These are phyloP conservation scores for Arachis monticola DNA, from an alignment of 331 rosid genomes.

Conservation along the genomic window DNA sequence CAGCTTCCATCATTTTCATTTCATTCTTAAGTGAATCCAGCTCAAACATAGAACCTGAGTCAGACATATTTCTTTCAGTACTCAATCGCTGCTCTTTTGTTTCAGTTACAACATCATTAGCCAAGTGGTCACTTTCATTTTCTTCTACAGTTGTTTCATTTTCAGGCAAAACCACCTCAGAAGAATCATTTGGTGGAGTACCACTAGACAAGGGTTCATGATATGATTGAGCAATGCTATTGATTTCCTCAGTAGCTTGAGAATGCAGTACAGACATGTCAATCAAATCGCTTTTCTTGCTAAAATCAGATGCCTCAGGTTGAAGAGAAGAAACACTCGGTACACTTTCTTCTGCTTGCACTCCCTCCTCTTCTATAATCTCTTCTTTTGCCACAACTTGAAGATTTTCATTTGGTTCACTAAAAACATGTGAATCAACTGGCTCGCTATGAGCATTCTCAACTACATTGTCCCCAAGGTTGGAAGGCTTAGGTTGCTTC, in stretches of 20 bases:
- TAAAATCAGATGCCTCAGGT: slow-evolving; percentile 47
- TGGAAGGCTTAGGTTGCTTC: slow-evolving; percentile 43
- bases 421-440: slow-evolving; percentile 41
- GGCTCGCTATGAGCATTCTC: slow-evolving; percentile 45
- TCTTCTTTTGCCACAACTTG: slow-evolving; percentile 53
- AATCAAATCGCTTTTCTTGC: slow-evolving; percentile 45
- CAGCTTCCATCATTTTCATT: slow-evolving; percentile 77
- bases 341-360: slow-evolving; percentile 53
- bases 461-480: slow-evolving; percentile 49
- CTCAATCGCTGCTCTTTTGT: slow-evolving; percentile 49
- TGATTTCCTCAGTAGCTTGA: slow-evolving; percentile 50
- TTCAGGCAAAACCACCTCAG: slow-evolving; percentile 43
- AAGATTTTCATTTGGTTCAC: slow-evolving; percentile 51
- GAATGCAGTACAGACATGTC: slow-evolving; percentile 49
- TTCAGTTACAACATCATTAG: slow-evolving; percentile 50
- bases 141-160: slow-evolving; percentile 41
- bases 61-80: slow-evolving; percentile 49
- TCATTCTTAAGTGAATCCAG: slow-evolving; percentile 55
- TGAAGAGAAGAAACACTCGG: slow-evolving; percentile 47
- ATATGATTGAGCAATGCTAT: slow-evolving; percentile 42
- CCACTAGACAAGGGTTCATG: slow-evolving; percentile 43
- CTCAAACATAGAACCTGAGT: slow-evolving; percentile 58
- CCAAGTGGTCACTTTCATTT: slow-evolving; percentile 49
- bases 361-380: slow-evolving; percentile 46
- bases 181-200: slow-evolving; percentile 53